phyloP scores from a whole-genome alignment of 2,329 filamentous ascomycete genomes.

The Cryphonectria nitschkei region DNA sequence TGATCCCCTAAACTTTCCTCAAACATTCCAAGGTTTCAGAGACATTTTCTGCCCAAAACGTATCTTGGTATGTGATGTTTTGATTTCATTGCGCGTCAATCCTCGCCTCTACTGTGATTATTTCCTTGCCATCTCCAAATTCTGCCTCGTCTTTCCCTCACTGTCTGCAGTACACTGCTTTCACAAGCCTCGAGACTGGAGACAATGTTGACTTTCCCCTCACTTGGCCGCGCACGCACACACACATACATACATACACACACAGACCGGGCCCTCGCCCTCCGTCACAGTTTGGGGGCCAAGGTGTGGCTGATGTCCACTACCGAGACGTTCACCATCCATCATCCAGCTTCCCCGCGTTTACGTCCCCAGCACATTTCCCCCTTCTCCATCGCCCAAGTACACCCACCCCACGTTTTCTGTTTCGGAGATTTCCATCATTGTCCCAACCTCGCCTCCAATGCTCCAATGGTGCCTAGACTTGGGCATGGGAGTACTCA shows the following conservation, averaged over 20 bases:
- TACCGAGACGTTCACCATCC: conserved; percentile 18
- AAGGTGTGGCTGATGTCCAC: conserved; percentile 17
- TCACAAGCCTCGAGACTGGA: conserved; percentile 5
- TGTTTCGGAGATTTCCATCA: conserved; percentile 17
- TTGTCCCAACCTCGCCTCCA: conserved; percentile 4
- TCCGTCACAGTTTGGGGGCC: background rate
- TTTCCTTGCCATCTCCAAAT: conserved; percentile 15
- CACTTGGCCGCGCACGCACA: background rate
- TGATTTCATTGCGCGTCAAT: background rate
- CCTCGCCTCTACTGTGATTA: background rate
- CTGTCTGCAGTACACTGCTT: background rate
- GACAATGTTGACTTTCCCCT: conserved; percentile 7
- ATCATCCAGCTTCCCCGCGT: conserved; percentile 25
- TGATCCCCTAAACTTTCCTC: background rate
- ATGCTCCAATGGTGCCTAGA: background rate
- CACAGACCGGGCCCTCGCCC: background rate
- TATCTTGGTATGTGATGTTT: conserved; percentile 8
- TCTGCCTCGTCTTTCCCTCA: conserved; percentile 6
- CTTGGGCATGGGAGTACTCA: background rate
- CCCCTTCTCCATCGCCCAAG: conserved; percentile 2
- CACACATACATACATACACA: too few relatives aligned
- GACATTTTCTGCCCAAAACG: background rate
- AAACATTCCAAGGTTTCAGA: background rate
- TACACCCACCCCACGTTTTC: conserved; percentile 12
- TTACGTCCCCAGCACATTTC: background rate